Base-by-base conservation (phyloP, 495 filamentous ascomycete genomes). In the Pyrenopolyporus hunteri region DNA sequence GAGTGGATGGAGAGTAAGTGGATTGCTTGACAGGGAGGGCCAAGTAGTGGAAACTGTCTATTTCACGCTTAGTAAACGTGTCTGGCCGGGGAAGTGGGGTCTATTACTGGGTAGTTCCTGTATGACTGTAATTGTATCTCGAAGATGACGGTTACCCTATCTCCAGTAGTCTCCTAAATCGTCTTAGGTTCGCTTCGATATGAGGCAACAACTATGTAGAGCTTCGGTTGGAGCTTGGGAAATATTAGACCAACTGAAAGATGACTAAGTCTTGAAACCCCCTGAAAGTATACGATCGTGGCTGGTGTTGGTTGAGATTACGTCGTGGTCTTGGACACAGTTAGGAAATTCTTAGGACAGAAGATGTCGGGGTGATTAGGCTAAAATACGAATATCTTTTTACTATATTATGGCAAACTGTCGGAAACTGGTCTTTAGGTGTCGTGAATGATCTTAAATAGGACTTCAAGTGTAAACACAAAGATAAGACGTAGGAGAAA, bases 391-490 rank as follows among this genome's bases (percentile, higher is more conserved):
- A 57, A 35, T 6, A 52, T 19, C 47, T 25, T 57, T 60, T 28
- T 57, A 42, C 63, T 40, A 6, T 29, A 55, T 11, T 57, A 66
- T 66, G 37, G 31, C n/a, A 5, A 39, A 11, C 9, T 43, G 63
- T 66, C 63, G 52, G 37, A 36, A 40, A 1, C 11, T 39, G n/a
- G 29, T 16, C 63, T 66, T 66, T 66, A 51, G 60, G 7, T 31
- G 63, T 55, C 63, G 57, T 66, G 63, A 60, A 66, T 43, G 28
- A 60, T 60, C 56, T 66, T 60, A 52, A 46, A 52, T 22, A 1
- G n/a, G 56, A 66, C 40, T 53, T 52, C 31, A 39, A 47, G 45
- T 25, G 19, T 23, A 35, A 2, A 23, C 22, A 56, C 57, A 66
- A 66, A 66, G 63, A 52, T 56, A 19, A n/a, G 33, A 17, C 20